Conservation (phyloP, 257 asterid genomes). For the Scutellaria baicalensis region DNA sequence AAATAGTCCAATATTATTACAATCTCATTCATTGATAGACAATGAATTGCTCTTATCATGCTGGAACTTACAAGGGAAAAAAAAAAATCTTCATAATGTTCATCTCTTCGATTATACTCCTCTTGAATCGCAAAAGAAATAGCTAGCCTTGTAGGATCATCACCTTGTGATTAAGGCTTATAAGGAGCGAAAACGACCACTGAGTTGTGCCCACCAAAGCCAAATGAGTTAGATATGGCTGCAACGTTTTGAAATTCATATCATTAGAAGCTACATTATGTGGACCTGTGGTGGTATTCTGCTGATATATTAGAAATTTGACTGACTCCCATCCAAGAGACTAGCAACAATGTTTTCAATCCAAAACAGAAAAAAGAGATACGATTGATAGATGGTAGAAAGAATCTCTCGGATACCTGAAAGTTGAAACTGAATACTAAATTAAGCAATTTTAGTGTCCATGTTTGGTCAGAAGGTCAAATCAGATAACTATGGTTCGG, state of each 20-base stretch:
- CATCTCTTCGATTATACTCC: neutral
- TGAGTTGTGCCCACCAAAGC: conserved; percentile 66
- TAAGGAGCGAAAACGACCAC: conserved; percentile 75
- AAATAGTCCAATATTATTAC: neutral
- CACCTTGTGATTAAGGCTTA: conserved; percentile 25
- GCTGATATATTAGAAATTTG: neutral
- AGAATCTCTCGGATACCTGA: neutral
- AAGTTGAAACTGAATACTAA: neutral
- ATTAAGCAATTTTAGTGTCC: neutral
- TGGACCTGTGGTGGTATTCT: no score
- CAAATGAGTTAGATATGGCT: conserved; percentile 72
- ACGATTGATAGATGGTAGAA: no score
- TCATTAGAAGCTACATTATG: neutral
- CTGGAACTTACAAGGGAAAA: neutral
- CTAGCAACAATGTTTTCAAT: no score
- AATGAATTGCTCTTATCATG: neutral
- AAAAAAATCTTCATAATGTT: neutral
- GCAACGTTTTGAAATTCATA: neutral
- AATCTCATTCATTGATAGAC: neutral
- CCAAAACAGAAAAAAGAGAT: no score
- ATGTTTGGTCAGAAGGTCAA: neutral
- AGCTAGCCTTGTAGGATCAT: neutral
- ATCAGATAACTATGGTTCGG: no score
- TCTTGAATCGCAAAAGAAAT: neutral
- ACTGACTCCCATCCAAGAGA: no score